These are phyloP conservation scores for Populus nigra DNA, from an alignment of 345 rosid species.

Conservation along the genomic window DNA sequence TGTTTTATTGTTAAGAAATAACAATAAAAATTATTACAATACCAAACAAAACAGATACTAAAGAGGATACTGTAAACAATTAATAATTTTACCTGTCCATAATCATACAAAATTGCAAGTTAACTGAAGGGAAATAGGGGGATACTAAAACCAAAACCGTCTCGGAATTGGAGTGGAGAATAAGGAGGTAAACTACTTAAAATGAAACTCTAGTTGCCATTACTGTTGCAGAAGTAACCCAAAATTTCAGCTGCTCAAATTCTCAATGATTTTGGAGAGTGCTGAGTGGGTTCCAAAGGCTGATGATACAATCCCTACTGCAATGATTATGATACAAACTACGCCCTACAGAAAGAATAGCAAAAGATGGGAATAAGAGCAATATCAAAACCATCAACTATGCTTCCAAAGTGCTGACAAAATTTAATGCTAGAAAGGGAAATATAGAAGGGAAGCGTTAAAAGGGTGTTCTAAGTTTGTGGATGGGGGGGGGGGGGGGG, in stretches of 20 bases:
- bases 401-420: neutral
- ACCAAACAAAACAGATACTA: too few species aligned
- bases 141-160: neutral
- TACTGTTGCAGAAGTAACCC: neutral
- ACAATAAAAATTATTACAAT: too few species aligned
- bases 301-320: constrained; percentile 65
- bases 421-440: neutral
- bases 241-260: constrained; percentile 37
- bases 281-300: constrained; percentile 70
- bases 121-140: neutral
- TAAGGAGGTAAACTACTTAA: neutral
- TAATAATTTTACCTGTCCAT: neutral
- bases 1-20: too few species aligned
- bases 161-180: neutral
- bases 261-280: constrained; percentile 57
- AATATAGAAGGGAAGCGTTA: neutral
- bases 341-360: constrained; percentile 34
- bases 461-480: neutral
- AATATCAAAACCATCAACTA: neutral
- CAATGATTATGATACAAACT: constrained; percentile 52
- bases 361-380: neutral
- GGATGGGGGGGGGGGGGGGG: neutral
- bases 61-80: too few species aligned
- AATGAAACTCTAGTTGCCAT: neutral
- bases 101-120: neutral